Conservation (phyloP, 768 basidiomycete genomes). For the Pseudohyphozyma bogoriensis region DNA sequence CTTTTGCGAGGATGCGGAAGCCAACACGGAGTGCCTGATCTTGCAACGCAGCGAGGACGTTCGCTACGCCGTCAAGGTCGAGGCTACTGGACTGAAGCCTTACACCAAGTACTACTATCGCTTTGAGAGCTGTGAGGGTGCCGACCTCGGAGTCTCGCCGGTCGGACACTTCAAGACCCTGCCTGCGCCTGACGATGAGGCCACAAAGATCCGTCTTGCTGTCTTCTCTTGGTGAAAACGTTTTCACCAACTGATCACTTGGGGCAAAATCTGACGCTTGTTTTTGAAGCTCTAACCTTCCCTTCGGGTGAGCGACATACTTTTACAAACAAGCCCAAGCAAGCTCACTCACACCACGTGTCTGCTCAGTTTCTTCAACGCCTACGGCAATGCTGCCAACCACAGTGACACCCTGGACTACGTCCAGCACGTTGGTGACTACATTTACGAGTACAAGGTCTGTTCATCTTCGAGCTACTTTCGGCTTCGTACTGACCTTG, state of each 20-base stretch:
- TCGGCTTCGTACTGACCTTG: not conserved
- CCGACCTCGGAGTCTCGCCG: slow-evolving; percentile 41
- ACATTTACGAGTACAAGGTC: slow-evolving; percentile 4
- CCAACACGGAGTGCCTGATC: not conserved
- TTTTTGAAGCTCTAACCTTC: slow-evolving; percentile 41
- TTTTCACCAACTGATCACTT: not conserved
- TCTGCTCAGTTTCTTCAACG: slow-evolving; percentile 53
- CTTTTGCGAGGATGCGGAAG: no score
- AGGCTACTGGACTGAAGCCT: slow-evolving; percentile 46
- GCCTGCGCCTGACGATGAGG: slow-evolving; percentile 44
- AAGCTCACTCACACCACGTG: not conserved
- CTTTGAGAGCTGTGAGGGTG: slow-evolving; percentile 48
- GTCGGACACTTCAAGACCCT: slow-evolving; percentile 50
- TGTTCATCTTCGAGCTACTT: not conserved
- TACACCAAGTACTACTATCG: slow-evolving; percentile 52
- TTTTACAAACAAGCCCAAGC: slow-evolving; percentile 4
- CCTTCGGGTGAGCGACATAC: no score
- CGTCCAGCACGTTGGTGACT: slow-evolving; percentile 51
- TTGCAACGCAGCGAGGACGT: slow-evolving; percentile 49
- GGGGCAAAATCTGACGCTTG: not conserved
- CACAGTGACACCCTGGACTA: slow-evolving; percentile 50
- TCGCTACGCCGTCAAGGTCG: slow-evolving; percentile 54
- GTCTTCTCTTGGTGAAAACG: slow-evolving; percentile 49
- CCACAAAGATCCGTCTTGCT: slow-evolving; percentile 46
- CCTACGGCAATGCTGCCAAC: slow-evolving; percentile 50